Percentiles rank a stretch among this genome's conserved stretches.
These are phyloP conservation scores for Tulasnella sp. DNA, from an alignment of 768 basidiomycete species.

Conservation along the genomic window DNA sequence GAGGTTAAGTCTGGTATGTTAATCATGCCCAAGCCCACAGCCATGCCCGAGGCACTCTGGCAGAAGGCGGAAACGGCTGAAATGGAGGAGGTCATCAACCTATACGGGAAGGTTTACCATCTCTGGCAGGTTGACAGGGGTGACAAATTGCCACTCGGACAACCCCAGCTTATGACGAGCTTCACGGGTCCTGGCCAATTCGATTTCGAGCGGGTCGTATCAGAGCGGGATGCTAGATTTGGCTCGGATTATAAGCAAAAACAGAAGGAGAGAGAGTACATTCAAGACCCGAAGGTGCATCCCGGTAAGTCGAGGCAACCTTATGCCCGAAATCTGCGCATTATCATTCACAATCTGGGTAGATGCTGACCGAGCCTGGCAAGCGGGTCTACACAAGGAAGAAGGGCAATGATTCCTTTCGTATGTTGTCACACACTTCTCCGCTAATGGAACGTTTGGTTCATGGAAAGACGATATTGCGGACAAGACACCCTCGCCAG, in stretches of 20 bases:
- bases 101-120: conserved; percentile 12
- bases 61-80: neutral
- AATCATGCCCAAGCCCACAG: neutral
- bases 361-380: neutral
- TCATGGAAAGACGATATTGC: too few relatives aligned
- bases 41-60: neutral
- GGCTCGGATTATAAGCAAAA: neutral
- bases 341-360: neutral
- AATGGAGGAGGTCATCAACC: neutral
- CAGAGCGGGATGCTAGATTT: neutral
- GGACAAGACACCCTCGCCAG: too few relatives aligned
- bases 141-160: conserved; percentile 10
- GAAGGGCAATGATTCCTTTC: neutral
- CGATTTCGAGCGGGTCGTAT: neutral
- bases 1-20: neutral
- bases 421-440: neutral
- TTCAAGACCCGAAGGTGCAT: neutral
- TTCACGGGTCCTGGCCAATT: conserved; percentile 1
- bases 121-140: conserved; percentile 17
- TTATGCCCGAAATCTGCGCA: neutral
- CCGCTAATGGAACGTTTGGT: neutral
- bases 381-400: neutral
- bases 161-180: conserved; percentile 12
- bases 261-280: neutral
- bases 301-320: neutral